phyloP scores from a whole-genome alignment of 768 basidiomycete species.

The Tulasnella sp. region DNA sequence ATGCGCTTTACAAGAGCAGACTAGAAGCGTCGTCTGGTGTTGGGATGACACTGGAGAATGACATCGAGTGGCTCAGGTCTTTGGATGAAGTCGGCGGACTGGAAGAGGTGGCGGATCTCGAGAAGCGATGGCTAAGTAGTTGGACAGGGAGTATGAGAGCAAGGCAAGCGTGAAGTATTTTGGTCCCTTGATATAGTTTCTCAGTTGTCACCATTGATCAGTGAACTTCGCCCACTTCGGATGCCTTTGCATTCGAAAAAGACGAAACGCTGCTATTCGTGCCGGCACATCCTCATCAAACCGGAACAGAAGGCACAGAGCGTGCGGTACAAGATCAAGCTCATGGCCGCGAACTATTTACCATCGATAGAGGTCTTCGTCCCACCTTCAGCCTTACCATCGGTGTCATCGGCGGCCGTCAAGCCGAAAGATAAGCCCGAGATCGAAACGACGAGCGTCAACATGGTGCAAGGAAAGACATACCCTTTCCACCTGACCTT shows the following conservation, averaged over 20 bases:
- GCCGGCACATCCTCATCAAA: constrained; percentile 94
- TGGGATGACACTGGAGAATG: constrained; percentile 52
- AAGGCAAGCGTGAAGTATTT: constrained; percentile 34
- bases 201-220: constrained; percentile 27
- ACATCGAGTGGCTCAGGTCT: constrained; percentile 59
- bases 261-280: constrained; percentile 89
- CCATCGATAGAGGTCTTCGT: constrained; percentile 70
- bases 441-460: constrained; percentile 33
- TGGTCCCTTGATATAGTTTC: constrained; percentile 18
- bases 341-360: constrained; percentile 89
- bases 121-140: constrained; percentile 72
- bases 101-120: constrained; percentile 55
- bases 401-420: constrained; percentile 26
- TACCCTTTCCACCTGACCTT: constrained; percentile 85
- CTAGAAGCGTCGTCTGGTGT: constrained; percentile 47
- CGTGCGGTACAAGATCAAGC: constrained; percentile 92
- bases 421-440: constrained; percentile 19
- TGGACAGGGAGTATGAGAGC: constrained; percentile 61
- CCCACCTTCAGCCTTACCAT: constrained; percentile 42
- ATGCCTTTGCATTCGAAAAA: constrained; percentile 89
- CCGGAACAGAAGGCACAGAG: constrained; percentile 96
- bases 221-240: constrained; percentile 76
- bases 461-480: constrained; percentile 62
- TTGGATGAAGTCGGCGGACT: constrained; percentile 38
- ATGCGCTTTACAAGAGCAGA: constrained; percentile 37